phyloP scores from a whole-genome alignment of 441 rosid genomes.

The Erodium trifolium region DNA sequence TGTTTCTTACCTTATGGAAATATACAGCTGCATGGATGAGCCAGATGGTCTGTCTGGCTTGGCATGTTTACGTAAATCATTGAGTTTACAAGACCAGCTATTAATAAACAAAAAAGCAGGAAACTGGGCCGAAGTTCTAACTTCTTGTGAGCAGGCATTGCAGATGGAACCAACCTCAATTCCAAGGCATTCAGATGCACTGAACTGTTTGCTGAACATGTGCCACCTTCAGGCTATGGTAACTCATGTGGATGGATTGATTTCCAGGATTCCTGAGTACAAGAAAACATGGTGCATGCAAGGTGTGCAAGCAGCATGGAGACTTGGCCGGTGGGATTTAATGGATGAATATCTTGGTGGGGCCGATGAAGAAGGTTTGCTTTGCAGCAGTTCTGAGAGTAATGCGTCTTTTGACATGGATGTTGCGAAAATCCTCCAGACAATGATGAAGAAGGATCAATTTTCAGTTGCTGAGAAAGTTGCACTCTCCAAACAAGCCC shows the following conservation, averaged over 20 bases:
- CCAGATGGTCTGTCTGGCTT: constrained; percentile 94
- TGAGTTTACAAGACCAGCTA: constrained; percentile 85
- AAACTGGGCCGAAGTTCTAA: constrained; percentile 96
- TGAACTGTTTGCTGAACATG: constrained; percentile 93
- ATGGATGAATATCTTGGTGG: constrained; percentile 94
- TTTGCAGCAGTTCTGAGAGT: constrained; percentile 93
- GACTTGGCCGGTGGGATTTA: constrained; percentile 97
- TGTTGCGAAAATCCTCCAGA: constrained; percentile 90
- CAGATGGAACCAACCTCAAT: constrained; percentile 93
- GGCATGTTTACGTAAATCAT: constrained; percentile 77
- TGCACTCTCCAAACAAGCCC: constrained; percentile 81
- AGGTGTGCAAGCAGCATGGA: constrained; percentile 99
- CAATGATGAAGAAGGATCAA: constrained; percentile 89
- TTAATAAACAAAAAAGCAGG: constrained; percentile 85
- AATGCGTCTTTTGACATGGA: constrained; percentile 96
- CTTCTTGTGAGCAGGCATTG: constrained; percentile 95
- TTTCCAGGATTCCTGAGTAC: constrained; percentile 83
- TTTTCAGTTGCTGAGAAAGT: constrained; percentile 77
- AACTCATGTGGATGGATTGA: constrained; percentile 91
- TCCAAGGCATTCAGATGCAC: constrained; percentile 93
- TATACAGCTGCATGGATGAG: constrained; percentile 93
- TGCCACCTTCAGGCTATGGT: constrained; percentile 99
- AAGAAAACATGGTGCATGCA: constrained; percentile 99
- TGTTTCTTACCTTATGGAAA: constrained; percentile 91
- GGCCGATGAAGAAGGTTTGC: constrained; percentile 78